phyloP scores from a whole-genome alignment of 1,139 yeast genomes.

The Magnusiomyces sp. region DNA sequence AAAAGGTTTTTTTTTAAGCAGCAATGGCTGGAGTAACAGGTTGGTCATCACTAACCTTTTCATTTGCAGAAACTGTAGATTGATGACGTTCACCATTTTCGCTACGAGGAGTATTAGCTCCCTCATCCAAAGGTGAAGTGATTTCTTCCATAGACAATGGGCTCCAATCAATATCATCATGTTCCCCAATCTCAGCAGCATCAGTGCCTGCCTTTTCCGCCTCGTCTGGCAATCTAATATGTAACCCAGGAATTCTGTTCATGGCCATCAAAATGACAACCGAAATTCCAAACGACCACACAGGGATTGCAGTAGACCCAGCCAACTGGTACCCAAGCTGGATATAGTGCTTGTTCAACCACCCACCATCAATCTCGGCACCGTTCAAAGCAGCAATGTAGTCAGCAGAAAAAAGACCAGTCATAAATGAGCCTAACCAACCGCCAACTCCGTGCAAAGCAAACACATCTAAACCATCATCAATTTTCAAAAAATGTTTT shows the following conservation, averaged over 20 bases:
- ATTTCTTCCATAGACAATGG: no score
- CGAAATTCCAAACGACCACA: slow-evolving; percentile 77
- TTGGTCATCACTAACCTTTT: no score
- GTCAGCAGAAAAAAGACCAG: slow-evolving; percentile 92
- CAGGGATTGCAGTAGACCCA: slow-evolving; percentile 62
- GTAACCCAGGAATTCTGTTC: slow-evolving; percentile 77
- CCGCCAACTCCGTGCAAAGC: slow-evolving; percentile 96
- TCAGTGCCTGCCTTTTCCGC: slow-evolving; percentile 90
- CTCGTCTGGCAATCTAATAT: slow-evolving; percentile 78
- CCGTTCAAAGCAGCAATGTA: slow-evolving; percentile 71
- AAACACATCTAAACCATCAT: slow-evolving; percentile 93
- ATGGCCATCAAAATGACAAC: slow-evolving; percentile 57
- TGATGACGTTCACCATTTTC: no score
- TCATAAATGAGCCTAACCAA: slow-evolving; percentile 68
- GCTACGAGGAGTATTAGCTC: no score
- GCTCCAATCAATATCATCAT: slow-evolving; percentile 26
- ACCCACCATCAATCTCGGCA: slow-evolving; percentile 70
- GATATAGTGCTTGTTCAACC: slow-evolving; percentile 83
- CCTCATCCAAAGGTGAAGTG: no score
- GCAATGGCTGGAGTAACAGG: no score
- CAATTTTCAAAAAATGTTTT: slow-evolving; percentile 64
- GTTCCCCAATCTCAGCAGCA: slow-evolving; percentile 80
- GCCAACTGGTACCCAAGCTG: slow-evolving; percentile 95
- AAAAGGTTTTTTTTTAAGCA: no score
- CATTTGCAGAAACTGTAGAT: no score